These are phyloP conservation scores for Cadophora luteo-olivacea DNA, from an alignment of 2,329 filamentous ascomycete species.

Conservation along the genomic window DNA sequence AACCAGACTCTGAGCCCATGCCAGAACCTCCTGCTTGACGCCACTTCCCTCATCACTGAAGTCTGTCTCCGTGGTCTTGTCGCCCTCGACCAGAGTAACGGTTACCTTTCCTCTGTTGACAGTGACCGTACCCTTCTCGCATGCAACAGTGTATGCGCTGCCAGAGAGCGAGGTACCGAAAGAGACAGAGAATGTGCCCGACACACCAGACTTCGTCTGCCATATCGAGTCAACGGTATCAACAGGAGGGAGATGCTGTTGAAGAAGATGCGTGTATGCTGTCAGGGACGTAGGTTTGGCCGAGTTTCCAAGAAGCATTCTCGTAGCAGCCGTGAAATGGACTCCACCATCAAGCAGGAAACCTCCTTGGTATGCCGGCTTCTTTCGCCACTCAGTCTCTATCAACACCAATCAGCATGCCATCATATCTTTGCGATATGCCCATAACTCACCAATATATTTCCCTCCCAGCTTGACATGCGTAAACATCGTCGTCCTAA, in stretches of 20 bases:
- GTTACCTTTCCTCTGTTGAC: constrained; percentile 38
- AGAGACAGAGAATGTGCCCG: constrained; percentile 42
- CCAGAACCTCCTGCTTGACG: constrained; percentile 42
- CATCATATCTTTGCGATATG: not conserved
- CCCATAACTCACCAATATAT: constrained; percentile 48
- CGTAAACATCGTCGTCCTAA: constrained; percentile 54
- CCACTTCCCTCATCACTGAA: constrained; percentile 42
- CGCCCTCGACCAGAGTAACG: constrained; percentile 39
- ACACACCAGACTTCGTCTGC: constrained; percentile 42
- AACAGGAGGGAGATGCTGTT: constrained; percentile 42
- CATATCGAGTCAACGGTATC: constrained; percentile 45
- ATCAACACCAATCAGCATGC: constrained; percentile 21
- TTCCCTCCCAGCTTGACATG: constrained; percentile 54
- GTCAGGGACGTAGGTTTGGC: constrained; percentile 37
- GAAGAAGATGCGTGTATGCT: constrained; percentile 40
- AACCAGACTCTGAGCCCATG: constrained; percentile 42
- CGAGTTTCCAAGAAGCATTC: constrained; percentile 59
- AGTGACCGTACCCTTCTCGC: constrained; percentile 43
- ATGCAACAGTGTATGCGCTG: constrained; percentile 42
- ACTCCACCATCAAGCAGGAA: constrained; percentile 80
- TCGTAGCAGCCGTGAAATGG: constrained; percentile 70
- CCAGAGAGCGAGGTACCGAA: constrained; percentile 44
- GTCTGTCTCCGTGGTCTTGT: constrained; percentile 37
- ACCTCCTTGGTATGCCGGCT: constrained; percentile 74
- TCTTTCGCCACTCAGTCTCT: constrained; percentile 68